phyloP scores from a whole-genome alignment of 805 yeast genomes.

The Starmera amethionina region DNA sequence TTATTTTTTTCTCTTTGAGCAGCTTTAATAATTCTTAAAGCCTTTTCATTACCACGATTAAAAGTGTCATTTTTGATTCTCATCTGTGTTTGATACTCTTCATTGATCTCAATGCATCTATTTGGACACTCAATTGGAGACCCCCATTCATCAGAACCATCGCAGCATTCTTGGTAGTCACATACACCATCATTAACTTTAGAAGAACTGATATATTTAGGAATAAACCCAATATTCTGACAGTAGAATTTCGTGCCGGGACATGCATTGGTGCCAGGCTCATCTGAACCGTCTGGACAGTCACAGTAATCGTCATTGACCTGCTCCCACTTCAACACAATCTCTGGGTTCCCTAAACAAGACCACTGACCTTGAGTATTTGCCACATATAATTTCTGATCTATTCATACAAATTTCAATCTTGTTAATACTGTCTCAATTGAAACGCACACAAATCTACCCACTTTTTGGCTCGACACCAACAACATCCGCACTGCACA shows the following conservation, averaged over 20 bases:
- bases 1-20: slow-evolving; percentile 16
- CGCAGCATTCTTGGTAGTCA: slow-evolving; percentile 85
- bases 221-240: slow-evolving; percentile 59
- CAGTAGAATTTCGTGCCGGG: slow-evolving; percentile 52
- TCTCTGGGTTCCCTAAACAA: slow-evolving; percentile 62
- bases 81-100: slow-evolving; percentile 7
- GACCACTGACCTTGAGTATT: slow-evolving; percentile 47
- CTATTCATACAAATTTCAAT: too few species aligned
- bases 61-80: slow-evolving; percentile 5
- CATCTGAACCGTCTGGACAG: slow-evolving; percentile 97
- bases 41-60: slow-evolving; percentile 11
- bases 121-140: slow-evolving; percentile 16
- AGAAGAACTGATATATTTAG: slow-evolving; percentile 52
- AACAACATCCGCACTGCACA: not conserved
- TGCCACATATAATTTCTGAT: slow-evolving; percentile 39
- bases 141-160: slow-evolving; percentile 76
- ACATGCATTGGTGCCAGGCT: slow-evolving; percentile 92
- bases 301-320: slow-evolving; percentile 90
- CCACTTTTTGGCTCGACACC: slow-evolving; percentile 15
- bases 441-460: not conserved
- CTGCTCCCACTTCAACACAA: slow-evolving; percentile 46
- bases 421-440: not conserved
- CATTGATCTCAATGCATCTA: slow-evolving; percentile 20
- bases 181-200: slow-evolving; percentile 86
- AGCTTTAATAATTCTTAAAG: slow-evolving; percentile 9